These are phyloP conservation scores for Dactylellina sp. DNA, from an alignment of 2,329 filamentous ascomycete genomes.

Conservation along the genomic window DNA sequence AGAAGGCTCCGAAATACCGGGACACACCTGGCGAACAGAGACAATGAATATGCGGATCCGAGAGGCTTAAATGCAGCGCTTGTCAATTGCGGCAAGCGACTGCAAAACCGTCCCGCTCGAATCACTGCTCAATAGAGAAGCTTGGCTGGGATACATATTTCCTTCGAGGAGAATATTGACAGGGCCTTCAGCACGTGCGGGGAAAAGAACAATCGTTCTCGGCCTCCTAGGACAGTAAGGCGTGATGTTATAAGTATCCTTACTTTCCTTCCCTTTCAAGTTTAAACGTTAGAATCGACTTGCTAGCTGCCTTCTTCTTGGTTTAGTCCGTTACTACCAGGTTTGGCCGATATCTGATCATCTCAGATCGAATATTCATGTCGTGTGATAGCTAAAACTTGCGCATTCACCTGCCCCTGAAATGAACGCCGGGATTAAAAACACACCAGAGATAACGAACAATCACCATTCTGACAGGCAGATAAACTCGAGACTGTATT, in stretches of 20 bases:
- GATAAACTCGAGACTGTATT: constrained; percentile 1
- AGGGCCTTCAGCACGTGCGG: not conserved
- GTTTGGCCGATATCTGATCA: constrained; percentile 15
- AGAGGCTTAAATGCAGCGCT: constrained; percentile 4
- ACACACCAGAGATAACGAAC: not conserved
- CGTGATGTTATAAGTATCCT: not conserved
- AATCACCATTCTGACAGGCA: constrained; percentile 8
- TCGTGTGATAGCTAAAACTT: not conserved
- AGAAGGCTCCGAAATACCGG: not conserved
- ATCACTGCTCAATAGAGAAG: constrained; percentile 14
- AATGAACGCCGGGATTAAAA: not conserved
- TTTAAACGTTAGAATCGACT: constrained; percentile 31
- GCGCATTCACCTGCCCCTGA: constrained; percentile 1
- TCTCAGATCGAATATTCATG: not conserved
- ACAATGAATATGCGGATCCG: constrained; percentile 8
- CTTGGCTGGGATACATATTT: constrained; percentile 1
- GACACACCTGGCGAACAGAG: constrained; percentile 13
- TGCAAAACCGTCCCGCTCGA: not conserved
- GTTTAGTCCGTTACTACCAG: constrained; percentile 7
- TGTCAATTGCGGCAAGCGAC: constrained; percentile 12
- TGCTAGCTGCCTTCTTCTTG: constrained; percentile 23
- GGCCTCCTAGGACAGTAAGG: not conserved
- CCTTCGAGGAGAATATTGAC: not conserved
- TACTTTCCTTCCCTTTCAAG: constrained; percentile 32
- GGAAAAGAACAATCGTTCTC: not conserved